Percentiles rank a stretch among this genome's conserved stretches.
Evolutionary conservation across 1,284 basidiomycete genomes (phyloP).

Genomic region (Ustilago cynodontis): DNA sequence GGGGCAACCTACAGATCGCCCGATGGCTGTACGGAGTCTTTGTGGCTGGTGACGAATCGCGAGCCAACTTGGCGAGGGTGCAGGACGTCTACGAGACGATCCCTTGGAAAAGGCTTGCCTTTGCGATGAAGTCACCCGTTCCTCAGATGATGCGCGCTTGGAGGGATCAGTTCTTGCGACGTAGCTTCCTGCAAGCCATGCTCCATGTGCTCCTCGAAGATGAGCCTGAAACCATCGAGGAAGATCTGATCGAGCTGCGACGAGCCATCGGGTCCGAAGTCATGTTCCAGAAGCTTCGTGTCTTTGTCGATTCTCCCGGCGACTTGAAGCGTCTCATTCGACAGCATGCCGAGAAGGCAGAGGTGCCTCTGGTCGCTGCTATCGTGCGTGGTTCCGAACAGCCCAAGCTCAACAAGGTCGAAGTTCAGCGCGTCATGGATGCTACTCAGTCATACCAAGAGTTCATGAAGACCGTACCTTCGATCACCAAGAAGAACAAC

Average conservation of each 20-base stretch:
- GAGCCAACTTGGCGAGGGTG: constrained; percentile 60
- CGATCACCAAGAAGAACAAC: constrained; percentile 51
- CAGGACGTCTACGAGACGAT: constrained; percentile 59
- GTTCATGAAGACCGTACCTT: constrained; percentile 59
- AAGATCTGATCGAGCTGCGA: constrained; percentile 59
- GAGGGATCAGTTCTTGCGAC: constrained; percentile 59
- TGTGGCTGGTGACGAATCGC: constrained; percentile 62
- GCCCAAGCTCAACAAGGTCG: constrained; percentile 63
- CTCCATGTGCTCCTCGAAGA: constrained; percentile 64
- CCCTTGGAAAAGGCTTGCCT: constrained; percentile 64
- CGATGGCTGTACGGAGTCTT: constrained; percentile 64
- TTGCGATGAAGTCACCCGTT: constrained; percentile 63
- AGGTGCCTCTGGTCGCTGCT: constrained; percentile 66
- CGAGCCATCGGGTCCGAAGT: constrained; percentile 56
- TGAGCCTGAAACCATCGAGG: constrained; percentile 61
- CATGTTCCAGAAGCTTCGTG: constrained; percentile 64
- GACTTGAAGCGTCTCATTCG: constrained; percentile 66
- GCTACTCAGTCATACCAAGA: constrained; percentile 60
- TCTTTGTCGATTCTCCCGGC: constrained; percentile 62
- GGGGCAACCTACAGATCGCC: constrained; percentile 64
- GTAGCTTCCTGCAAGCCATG: constrained; percentile 57
- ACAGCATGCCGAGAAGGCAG: constrained; percentile 57
- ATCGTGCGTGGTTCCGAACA: constrained; percentile 65
- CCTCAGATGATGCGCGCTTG: constrained; percentile 58
- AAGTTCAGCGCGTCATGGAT: constrained; percentile 63